These are phyloP conservation scores for Cercospora sp. DNA, from an alignment of 2,329 filamentous ascomycete species.

Conservation along the genomic window DNA sequence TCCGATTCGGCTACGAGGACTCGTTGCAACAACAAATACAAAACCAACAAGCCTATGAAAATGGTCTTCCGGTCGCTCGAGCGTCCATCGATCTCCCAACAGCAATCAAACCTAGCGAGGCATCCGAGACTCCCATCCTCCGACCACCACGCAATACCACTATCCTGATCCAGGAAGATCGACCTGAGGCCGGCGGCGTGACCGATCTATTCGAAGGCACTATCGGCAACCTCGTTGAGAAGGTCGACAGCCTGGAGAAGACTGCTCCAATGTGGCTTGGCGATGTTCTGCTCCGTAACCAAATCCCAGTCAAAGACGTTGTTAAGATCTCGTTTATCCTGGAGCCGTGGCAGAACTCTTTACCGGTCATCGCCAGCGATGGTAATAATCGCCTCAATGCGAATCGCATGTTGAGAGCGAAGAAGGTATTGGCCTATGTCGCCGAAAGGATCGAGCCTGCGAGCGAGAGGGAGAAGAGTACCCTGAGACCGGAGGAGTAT, in stretches of 20 bases:
- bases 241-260: conserved; percentile 81
- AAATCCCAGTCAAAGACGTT: conserved; percentile 81
- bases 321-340: conserved; percentile 95
- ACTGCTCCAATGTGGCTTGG: conserved; percentile 89
- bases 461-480: conserved; percentile 49
- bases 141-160: conserved; percentile 67
- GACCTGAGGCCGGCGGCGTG: conserved; percentile 62
- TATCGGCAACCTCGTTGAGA: conserved; percentile 72
- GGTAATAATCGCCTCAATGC: conserved; percentile 89
- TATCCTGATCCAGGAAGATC: conserved; percentile 66
- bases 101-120: conserved; percentile 66
- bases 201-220: conserved; percentile 91
- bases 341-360: conserved; percentile 70
- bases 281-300: conserved; percentile 80
- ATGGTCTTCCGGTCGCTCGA: conserved; percentile 36
- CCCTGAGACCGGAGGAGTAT: conserved; percentile 83
- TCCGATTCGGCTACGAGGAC: conserved; percentile 72
- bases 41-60: conserved; percentile 36
- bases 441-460: conserved; percentile 82
- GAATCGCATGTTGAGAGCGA: conserved; percentile 92
- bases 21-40: conserved; percentile 54
- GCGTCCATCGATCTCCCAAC: conserved; percentile 56
- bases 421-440: conserved; percentile 90
- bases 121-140: conserved; percentile 73
- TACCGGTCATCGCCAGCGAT: conserved; percentile 76